These are phyloP conservation scores for Cladosporium austrohemisphaericum DNA, from an alignment of 2,329 filamentous ascomycete genomes.

Conservation along the genomic window DNA sequence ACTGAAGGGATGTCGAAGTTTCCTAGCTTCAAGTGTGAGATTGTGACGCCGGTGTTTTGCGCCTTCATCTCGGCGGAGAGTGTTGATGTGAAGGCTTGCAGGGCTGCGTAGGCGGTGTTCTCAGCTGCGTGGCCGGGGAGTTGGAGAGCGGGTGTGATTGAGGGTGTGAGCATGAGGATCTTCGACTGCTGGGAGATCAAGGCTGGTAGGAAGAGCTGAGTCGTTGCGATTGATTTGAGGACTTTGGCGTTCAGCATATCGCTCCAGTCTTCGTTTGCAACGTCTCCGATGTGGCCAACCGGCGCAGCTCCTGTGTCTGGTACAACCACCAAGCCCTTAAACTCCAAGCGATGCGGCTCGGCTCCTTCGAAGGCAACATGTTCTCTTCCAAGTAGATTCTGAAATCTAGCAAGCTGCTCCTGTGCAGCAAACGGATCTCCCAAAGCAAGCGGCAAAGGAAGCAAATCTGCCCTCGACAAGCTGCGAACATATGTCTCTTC, in stretches of 20 bases:
- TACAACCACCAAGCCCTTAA: conserved; percentile 78
- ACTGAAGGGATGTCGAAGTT: conserved; percentile 79
- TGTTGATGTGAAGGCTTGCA: conserved; percentile 81
- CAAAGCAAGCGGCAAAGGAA: conserved; percentile 76
- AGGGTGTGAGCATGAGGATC: conserved; percentile 73
- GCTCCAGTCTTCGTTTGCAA: conserved; percentile 78
- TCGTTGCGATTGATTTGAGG: conserved; percentile 80
- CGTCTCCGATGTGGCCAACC: conserved; percentile 77
- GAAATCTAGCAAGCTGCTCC: conserved; percentile 68
- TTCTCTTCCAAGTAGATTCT: conserved; percentile 65
- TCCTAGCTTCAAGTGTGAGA: conserved; percentile 85
- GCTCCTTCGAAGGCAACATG: conserved; percentile 74
- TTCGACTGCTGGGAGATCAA: conserved; percentile 56
- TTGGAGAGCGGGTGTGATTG: conserved; percentile 73
- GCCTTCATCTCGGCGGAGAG: conserved; percentile 74
- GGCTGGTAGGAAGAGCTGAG: conserved; percentile 73
- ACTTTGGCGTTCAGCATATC: conserved; percentile 91
- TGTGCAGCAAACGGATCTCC: conserved; percentile 68
- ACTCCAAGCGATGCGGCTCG: conserved; percentile 68
- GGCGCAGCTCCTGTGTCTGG: conserved; percentile 70
- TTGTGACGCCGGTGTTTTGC: conserved; percentile 60
- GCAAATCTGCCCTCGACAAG: conserved; percentile 75
- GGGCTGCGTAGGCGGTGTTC: conserved; percentile 76
- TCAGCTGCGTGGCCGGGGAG: conserved; percentile 82
- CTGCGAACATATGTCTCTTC: conserved; percentile 76